Percentiles rank a stretch among this genome's conserved stretches.
phyloP scores from a whole-genome alignment of 148 eudicot genomes.

The Talinum fruticosum region DNA sequence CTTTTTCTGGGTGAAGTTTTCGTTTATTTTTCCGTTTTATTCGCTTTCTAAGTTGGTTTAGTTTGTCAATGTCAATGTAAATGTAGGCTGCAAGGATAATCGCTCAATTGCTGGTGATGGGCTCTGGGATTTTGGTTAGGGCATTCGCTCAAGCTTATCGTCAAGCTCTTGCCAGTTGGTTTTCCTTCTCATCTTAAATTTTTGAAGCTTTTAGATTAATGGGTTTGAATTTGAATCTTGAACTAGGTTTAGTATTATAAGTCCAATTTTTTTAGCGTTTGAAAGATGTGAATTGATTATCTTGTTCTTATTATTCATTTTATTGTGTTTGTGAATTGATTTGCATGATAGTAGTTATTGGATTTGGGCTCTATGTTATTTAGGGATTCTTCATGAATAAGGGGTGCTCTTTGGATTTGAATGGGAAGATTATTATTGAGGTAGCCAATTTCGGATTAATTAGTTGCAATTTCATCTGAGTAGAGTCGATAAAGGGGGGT shows the following conservation, averaged over 20 bases:
- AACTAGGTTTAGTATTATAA: neutral
- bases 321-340: neutral
- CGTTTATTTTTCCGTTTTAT: neutral
- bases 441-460: neutral
- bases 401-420: neutral
- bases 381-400: neutral
- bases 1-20: neutral
- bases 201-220: neutral
- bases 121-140: conserved; percentile 54
- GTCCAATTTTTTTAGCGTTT: neutral
- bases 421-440: neutral
- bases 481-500: neutral
- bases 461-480: neutral
- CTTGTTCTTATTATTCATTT: neutral
- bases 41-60: neutral
- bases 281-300: neutral
- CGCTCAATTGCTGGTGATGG: conserved; percentile 53
- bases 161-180: conserved; percentile 66
- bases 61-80: conserved; percentile 11
- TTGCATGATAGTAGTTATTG: neutral
- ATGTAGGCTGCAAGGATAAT: conserved; percentile 58
- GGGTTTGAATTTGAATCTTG: neutral
- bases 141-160: conserved; percentile 64
- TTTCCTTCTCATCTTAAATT: neutral
- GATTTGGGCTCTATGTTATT: neutral